Evolutionary conservation across 2,329 filamentous ascomycete genomes (phyloP).

Genomic region (Ceratocystis cacaofunesta): DNA sequence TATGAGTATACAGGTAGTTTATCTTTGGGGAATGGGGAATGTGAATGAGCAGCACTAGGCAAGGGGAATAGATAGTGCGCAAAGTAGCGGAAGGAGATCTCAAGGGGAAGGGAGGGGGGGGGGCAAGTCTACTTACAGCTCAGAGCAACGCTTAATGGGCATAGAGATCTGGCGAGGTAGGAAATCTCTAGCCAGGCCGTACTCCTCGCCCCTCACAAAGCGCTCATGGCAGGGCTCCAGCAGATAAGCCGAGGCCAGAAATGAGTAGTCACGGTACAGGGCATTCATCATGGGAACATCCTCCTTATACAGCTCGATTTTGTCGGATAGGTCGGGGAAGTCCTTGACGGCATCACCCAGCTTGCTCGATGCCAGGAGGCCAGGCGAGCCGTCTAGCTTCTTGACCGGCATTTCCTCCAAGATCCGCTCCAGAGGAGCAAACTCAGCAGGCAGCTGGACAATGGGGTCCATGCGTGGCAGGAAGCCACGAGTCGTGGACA

Average conservation of each 20-base stretch:
- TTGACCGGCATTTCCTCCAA: slow-evolving; percentile 66
- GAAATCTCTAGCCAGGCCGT: slow-evolving; percentile 60
- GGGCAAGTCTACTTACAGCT: slow-evolving; percentile 49
- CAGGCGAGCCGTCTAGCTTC: slow-evolving; percentile 56
- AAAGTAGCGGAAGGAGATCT: background rate
- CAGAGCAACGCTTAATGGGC: slow-evolving; percentile 69
- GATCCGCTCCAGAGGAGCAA: slow-evolving; percentile 56
- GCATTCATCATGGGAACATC: slow-evolving; percentile 73
- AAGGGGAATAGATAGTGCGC: background rate
- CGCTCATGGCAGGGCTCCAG: slow-evolving; percentile 80
- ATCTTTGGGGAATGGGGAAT: no score
- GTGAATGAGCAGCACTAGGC: no score
- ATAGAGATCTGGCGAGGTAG: slow-evolving; percentile 62
- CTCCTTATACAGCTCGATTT: slow-evolving; percentile 55
- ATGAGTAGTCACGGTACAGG: slow-evolving; percentile 81
- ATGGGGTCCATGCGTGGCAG: slow-evolving; percentile 52
- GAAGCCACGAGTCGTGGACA: slow-evolving; percentile 60
- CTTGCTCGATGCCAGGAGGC: slow-evolving; percentile 57
- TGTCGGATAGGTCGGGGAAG: slow-evolving; percentile 62
- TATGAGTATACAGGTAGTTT: background rate
- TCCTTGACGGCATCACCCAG: slow-evolving; percentile 60
- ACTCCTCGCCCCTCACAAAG: slow-evolving; percentile 54
- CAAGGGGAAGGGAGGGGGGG: background rate
- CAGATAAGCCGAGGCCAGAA: slow-evolving; percentile 76
- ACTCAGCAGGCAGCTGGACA: slow-evolving; percentile 53